Base-by-base conservation (phyloP, 768 basidiomycete genomes). In the Mycena alexandri region DNA sequence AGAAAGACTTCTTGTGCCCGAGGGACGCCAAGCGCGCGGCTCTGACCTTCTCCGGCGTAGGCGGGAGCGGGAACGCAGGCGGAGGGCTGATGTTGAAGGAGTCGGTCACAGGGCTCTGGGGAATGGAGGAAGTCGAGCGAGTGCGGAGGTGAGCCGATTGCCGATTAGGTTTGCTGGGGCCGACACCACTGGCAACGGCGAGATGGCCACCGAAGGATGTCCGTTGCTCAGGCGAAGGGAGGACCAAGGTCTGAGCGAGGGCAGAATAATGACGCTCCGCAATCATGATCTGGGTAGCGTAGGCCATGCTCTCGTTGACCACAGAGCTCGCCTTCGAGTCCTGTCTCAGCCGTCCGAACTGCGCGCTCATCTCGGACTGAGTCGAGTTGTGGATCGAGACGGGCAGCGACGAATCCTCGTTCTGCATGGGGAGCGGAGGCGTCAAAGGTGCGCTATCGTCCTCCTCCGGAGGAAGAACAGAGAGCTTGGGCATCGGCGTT, bases 201-300 rank as follows among this genome's bases (percentile, higher is more conserved):
- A 79, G 71, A 51, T 79, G 77, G 19, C 75, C 67, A 4, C 78
- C 81, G 36, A 70, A 74, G 14, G 80, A 75, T 43, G 75, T 75
- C 19, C 74, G 65, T 69, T 78, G 81, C 36, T 85, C 83, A 22
- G 84, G 83, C 5, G 86, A 86, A 9, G 87, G 80, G 42, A 92
- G 80, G 5, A 88, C 79, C 38, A 92, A 78, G 5, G 89, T 91
- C 63, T 87, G 88, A 3, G 91, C 91, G 52, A 92, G 79, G 1
- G 90, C 80, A 4, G 91, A 92, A 71, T 90, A 92, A 75, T 92
- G 91, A 51, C 88, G 82, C 74, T 92, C 89, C 0, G 91, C 91
- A 58, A 90, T 78, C 90, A 92, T 90, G 72, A 92, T 89, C 65
- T 80, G 81, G 34, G 87, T 86, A 7, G 84, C 83, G 68, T 83